phyloP scores from a whole-genome alignment of 768 basidiomycete genomes.

The Mycena belliarum region DNA sequence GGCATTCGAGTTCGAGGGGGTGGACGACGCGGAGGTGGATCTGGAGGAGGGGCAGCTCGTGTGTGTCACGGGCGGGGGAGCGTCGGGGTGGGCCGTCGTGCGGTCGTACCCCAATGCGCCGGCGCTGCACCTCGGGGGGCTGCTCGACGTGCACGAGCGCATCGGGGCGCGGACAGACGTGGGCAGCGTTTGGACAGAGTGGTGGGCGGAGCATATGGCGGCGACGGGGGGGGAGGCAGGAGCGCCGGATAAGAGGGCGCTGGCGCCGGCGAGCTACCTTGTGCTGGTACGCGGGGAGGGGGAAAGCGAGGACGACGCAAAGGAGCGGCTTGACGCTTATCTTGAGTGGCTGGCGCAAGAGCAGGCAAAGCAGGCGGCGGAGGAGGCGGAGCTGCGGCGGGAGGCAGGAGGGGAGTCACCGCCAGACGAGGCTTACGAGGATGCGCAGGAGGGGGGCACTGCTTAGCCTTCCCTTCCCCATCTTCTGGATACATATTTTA shows the following conservation, averaged over 20 bases:
- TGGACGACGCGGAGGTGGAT: slow-evolving; percentile 82
- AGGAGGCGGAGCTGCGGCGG: not conserved
- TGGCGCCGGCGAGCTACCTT: slow-evolving; percentile 20
- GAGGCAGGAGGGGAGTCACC: no score
- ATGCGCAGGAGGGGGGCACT: no score
- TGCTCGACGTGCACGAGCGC: slow-evolving; percentile 9
- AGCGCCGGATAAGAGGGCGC: slow-evolving; percentile 4
- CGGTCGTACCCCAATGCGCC: no score
- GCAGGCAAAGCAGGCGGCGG: slow-evolving; percentile 7
- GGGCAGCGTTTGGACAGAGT: slow-evolving; percentile 12
- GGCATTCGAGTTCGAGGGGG: slow-evolving; percentile 75
- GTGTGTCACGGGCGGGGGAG: slow-evolving; percentile 48
- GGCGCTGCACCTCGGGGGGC: slow-evolving; percentile 1
- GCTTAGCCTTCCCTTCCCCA: no score
- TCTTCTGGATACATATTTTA: no score
- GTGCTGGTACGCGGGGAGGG: slow-evolving; percentile 20
- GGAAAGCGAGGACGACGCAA: slow-evolving; percentile 16
- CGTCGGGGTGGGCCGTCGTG: slow-evolving; percentile 18
- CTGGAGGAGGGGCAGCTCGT: slow-evolving; percentile 78
- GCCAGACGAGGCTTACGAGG: no score
- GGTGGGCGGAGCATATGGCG: not conserved
- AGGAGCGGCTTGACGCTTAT: slow-evolving; percentile 8
- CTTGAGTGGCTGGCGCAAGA: slow-evolving; percentile 14
- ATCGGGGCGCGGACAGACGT: slow-evolving; percentile 13
- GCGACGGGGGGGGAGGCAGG: not conserved